Evolutionary conservation across 2,329 filamentous ascomycete genomes (phyloP).

Genomic region (Teratosphaeria zuluensis): DNA sequence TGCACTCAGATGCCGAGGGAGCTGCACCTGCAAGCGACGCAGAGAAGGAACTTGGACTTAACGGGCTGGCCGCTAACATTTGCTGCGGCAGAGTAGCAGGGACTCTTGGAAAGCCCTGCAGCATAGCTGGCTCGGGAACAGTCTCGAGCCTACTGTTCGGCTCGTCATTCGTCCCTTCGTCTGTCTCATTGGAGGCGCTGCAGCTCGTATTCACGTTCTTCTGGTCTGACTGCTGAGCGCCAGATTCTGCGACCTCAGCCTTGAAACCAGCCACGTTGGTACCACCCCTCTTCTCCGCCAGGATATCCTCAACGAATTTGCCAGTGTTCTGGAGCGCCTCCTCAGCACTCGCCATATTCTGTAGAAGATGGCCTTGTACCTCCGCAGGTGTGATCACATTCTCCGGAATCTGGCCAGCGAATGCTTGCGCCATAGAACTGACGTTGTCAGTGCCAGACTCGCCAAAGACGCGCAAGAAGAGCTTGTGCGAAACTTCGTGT

Average conservation of each 20-base stretch:
- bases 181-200: neutral
- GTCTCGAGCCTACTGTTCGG: neutral
- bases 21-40: neutral
- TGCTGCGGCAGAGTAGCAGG: neutral
- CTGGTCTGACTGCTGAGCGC: neutral
- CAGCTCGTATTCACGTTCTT: neutral
- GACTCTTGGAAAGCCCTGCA: neutral
- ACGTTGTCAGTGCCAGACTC: constrained; percentile 15
- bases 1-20: neutral
- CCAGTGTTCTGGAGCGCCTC: constrained; percentile 33
- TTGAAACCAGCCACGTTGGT: constrained; percentile 9
- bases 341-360: constrained; percentile 35
- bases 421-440: constrained; percentile 30
- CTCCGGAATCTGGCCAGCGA: constrained; percentile 36
- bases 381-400: constrained; percentile 39
- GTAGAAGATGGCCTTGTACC: constrained; percentile 41
- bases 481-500: constrained; percentile 26
- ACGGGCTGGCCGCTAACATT: neutral
- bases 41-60: neutral
- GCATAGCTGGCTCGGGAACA: neutral
- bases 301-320: constrained; percentile 29
- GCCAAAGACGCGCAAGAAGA: constrained; percentile 29
- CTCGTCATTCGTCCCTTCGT: neutral
- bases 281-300: constrained; percentile 13
- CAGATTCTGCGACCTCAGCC: neutral